phyloP scores from a whole-genome alignment of 1,284 basidiomycete species.

The Austroboletus niveus region DNA sequence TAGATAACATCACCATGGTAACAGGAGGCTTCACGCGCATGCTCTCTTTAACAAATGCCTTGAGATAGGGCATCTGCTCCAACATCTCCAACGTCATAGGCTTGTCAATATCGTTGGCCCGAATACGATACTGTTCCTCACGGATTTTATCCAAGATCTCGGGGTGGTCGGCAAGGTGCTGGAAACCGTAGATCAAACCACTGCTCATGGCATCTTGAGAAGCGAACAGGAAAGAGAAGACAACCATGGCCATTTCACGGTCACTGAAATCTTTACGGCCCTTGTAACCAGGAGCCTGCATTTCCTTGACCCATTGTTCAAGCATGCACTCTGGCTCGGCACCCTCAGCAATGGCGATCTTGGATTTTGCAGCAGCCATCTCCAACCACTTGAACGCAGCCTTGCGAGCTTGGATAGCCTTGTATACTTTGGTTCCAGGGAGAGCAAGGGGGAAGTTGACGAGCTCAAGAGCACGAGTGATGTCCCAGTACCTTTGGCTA shows the following conservation, averaged over 20 bases:
- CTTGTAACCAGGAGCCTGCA: constrained; percentile 71
- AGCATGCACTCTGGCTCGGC: constrained; percentile 87
- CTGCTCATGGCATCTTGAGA: constrained; percentile 98
- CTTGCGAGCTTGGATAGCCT: constrained; percentile 92
- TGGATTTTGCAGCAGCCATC: constrained; percentile 78
- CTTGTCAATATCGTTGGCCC: constrained; percentile 76
- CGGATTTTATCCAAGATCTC: constrained; percentile 87
- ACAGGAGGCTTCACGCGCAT: constrained; percentile 90
- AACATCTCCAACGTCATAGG: constrained; percentile 88
- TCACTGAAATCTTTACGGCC: constrained; percentile 88
- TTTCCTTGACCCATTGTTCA: constrained; percentile 87
- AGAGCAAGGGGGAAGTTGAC: constrained; percentile 98
- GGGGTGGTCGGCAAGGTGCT: constrained; percentile 92
- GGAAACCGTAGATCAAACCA: constrained; percentile 92
- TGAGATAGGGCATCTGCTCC: constrained; percentile 92
- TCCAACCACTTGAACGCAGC: constrained; percentile 83
- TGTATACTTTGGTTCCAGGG: constrained; percentile 96
- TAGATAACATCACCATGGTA: constrained; percentile 69
- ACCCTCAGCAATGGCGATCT: constrained; percentile 82
- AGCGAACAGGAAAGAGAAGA: constrained; percentile 96
- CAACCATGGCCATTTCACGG: constrained; percentile 94
- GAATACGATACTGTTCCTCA: constrained; percentile 86
- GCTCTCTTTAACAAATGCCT: constrained; percentile 91
- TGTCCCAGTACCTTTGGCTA: constrained; percentile 93
- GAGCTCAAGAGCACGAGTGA: constrained; percentile 93